Evolutionary conservation across 2,329 filamentous ascomycete species (phyloP).

Genomic region (Aspergillus pseudoviridinutans): DNA sequence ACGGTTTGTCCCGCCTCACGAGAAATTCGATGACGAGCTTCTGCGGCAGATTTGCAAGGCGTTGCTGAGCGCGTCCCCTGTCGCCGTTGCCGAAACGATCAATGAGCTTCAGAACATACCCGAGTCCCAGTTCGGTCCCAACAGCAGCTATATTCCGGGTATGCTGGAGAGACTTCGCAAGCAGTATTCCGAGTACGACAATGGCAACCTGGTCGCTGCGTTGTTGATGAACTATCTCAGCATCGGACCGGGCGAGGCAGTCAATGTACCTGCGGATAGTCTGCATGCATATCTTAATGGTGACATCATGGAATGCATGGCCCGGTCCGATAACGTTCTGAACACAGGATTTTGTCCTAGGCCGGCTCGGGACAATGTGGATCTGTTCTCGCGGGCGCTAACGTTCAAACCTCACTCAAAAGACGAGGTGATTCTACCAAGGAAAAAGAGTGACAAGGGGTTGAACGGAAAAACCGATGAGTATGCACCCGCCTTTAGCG

Average conservation of each 20-base stretch:
- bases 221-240: conserved; percentile 71
- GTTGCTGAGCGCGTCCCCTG: conserved; percentile 52
- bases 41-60: conserved; percentile 54
- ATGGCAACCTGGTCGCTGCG: conserved; percentile 65
- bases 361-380: conserved; percentile 60
- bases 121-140: conserved; percentile 46
- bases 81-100: conserved; percentile 52
- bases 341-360: conserved; percentile 70
- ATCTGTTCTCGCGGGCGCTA: conserved; percentile 60
- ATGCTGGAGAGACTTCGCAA: conserved; percentile 61
- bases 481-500: conserved; percentile 64
- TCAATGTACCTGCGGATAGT: conserved; percentile 69
- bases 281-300: conserved; percentile 71
- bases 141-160: conserved; percentile 57
- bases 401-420: conserved; percentile 61
- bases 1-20: conserved; percentile 49
- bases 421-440: conserved; percentile 54
- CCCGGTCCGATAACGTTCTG: conserved; percentile 68
- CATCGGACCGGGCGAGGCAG: conserved; percentile 61
- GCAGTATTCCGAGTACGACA: conserved; percentile 62
- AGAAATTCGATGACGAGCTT: conserved; percentile 53
- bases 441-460: conserved; percentile 49
- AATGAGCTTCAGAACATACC: conserved; percentile 49
- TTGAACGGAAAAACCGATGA: conserved; percentile 58
- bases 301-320: conserved; percentile 77